Base-by-base conservation (phyloP, 2,329 filamentous ascomycete species). In the Fonsecaea multimorphosa region DNA sequence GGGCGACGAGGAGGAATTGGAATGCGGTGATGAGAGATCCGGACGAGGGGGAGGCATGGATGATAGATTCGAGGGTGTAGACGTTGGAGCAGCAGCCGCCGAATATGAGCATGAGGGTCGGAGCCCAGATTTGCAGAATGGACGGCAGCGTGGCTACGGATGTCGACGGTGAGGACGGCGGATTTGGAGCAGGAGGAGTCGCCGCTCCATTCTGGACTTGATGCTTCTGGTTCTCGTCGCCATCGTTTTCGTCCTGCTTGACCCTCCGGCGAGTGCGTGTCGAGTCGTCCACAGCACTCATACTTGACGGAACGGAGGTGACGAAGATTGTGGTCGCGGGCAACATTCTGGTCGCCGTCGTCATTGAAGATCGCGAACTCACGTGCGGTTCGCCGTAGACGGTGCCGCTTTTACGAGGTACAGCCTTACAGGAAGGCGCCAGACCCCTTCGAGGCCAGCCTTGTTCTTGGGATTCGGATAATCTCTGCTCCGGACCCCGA, bases 61-160 rank as follows among this genome's bases (percentile, higher is more conserved):
- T 88, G 73, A 98, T 96, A 54, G 92, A 91, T 79, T 99, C 95
- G 63, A 99, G 84, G 46, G 94, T 92, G 79, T 96, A 98, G n/a
- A 93, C 93, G 84, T 97, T 97, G 38, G 92, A 92, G 80, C 93
- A 97, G 76, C 93, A 97, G 32, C 95, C 95, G 58, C 95, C 95
- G 78, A 99, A 97, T 66, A 99, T 98, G 71, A 98, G 85, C 58
- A 84, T 85, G 64, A 94, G 84, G 85, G 96, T 96, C 64, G 68
- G 68, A 4, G 70, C 63, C 64, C 65, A 71, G 59, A 71, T 71
- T 27, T 63, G 65, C 24, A 68, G 62, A 55, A 69, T 56, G 3
- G 65, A 67, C 22, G 40, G 44, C 1, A 60, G 44, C 1, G 46
- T 36, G 29, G n/a, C 31, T n/a, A 40, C n/a, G 2, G 44, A 24